Evolutionary conservation across 441 rosid species (phyloP).

Genomic region (Gossypium davidsonii): DNA sequence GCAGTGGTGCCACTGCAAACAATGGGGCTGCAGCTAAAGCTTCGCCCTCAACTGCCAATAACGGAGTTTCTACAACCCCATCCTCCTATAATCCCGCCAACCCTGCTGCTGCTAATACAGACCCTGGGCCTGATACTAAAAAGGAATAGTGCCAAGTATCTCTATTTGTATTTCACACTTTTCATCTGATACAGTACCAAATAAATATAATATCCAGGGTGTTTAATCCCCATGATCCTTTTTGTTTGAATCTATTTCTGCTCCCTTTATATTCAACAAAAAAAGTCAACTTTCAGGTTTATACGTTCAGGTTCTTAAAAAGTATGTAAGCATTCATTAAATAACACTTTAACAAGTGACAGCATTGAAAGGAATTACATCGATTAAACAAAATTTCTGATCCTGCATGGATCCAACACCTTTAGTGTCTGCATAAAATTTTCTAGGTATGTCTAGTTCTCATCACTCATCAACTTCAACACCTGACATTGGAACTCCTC

Average conservation of each 20-base stretch:
- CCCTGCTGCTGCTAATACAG: slow-evolving; percentile 16
- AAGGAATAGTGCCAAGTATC: slow-evolving; percentile 24
- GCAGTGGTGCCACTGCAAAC: background rate
- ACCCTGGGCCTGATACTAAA: slow-evolving; percentile 14
- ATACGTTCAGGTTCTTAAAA: background rate
- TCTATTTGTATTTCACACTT: background rate
- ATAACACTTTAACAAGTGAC: background rate
- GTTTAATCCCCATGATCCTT: too few species aligned
- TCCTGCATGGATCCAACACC: background rate
- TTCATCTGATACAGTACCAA: background rate
- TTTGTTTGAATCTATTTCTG: background rate
- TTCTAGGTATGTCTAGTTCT: background rate
- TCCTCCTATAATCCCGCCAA: slow-evolving; percentile 16
- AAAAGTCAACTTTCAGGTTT: too few species aligned
- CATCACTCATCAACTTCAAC: slow-evolving; percentile 41
- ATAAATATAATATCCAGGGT: background rate
- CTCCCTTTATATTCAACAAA: background rate
- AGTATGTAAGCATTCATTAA: background rate
- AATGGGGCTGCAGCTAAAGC: slow-evolving; percentile 13
- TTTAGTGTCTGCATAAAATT: background rate
- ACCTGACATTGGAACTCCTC: slow-evolving; percentile 53
- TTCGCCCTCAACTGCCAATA: background rate
- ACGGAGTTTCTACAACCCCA: slow-evolving; percentile 17
- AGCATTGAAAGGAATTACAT: background rate
- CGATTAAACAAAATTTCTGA: background rate